Conservation (phyloP, 257 asterid species). For the Catharanthus roseus region DNA sequence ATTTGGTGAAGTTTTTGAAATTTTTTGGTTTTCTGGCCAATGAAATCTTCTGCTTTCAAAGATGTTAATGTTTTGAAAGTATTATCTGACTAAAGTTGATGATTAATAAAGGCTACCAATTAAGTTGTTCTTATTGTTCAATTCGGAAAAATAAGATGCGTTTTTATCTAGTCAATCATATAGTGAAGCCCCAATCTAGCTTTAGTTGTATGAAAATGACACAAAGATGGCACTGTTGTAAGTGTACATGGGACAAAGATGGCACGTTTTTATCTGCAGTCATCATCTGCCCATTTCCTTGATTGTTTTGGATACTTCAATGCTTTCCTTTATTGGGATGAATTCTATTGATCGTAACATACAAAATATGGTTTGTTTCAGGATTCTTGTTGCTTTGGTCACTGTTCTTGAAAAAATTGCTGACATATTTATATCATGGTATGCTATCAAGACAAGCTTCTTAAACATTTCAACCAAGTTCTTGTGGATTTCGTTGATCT, state of each 20-base stretch:
- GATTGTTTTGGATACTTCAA: not conserved
- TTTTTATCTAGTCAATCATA: too few species aligned
- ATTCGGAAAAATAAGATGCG: not conserved
- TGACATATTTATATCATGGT: slow-evolving; percentile 74
- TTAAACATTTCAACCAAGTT: not conserved
- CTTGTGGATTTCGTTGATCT: not conserved
- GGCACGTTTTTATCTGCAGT: not conserved
- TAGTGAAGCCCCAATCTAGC: too few species aligned
- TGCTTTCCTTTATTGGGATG: not conserved
- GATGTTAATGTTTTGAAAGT: not conserved
- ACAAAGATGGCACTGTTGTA: not conserved
- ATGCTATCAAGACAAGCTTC: slow-evolving; percentile 8
- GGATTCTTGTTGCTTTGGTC: slow-evolving; percentile 74
- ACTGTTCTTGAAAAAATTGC: slow-evolving; percentile 65
- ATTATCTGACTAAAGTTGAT: not conserved
- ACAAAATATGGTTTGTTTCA: slow-evolving; percentile 19
- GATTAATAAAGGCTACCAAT: not conserved
- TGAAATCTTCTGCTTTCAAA: too few species aligned
- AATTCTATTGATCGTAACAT: not conserved
- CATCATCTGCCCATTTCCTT: not conserved
- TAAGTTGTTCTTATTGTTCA: not conserved
- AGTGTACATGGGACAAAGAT: too few species aligned
- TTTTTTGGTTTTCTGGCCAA: not conserved
- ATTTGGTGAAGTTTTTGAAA: too few species aligned
- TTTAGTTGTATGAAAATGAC: not conserved